Conservation (phyloP, 129 eudicot species). For the Chrysanthemum makinoi region DNA sequence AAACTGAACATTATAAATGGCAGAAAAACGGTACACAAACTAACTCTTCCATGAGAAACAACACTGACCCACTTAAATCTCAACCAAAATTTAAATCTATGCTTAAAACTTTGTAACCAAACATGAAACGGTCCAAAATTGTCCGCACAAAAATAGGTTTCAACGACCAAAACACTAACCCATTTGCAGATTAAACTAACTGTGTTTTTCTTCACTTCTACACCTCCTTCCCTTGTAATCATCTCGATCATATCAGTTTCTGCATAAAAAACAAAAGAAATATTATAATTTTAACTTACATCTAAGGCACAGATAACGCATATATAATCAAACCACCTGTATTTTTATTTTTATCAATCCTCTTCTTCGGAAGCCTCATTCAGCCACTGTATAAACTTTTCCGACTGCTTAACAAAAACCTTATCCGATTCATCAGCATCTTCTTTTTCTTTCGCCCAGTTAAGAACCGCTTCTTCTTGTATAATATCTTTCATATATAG, state of each 20-base stretch:
- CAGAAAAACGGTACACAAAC: conserved; percentile 9
- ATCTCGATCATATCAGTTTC: conserved; percentile 13
- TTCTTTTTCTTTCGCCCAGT: conserved; percentile 86
- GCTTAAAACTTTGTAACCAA: conserved; percentile 7
- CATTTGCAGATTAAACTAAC: neutral
- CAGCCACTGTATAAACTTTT: conserved; percentile 77
- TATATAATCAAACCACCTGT: neutral
- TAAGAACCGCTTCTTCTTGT: conserved; percentile 82
- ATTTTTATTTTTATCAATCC: conserved; percentile 25
- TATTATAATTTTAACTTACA: neutral
- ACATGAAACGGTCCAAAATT: conserved; percentile 16
- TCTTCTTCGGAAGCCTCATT: conserved; percentile 96
- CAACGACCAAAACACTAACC: conserved; percentile 15
- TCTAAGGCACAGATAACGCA: neutral
- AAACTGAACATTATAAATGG: neutral
- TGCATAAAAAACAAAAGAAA: conserved; percentile 14
- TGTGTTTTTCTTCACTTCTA: conserved; percentile 11
- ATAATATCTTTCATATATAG: conserved; percentile 67
- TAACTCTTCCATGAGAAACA: neutral
- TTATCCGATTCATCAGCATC: conserved; percentile 94
- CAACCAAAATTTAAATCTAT: conserved; percentile 29
- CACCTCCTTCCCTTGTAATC: conserved; percentile 14
- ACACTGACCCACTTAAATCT: neutral
- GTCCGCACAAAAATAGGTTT: conserved; percentile 21
- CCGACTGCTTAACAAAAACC: conserved; percentile 69